Evolutionary conservation across 225 moss, liverwort and hornwort genomes (phyloP).

Genomic region (Anthoceros angustus): DNA sequence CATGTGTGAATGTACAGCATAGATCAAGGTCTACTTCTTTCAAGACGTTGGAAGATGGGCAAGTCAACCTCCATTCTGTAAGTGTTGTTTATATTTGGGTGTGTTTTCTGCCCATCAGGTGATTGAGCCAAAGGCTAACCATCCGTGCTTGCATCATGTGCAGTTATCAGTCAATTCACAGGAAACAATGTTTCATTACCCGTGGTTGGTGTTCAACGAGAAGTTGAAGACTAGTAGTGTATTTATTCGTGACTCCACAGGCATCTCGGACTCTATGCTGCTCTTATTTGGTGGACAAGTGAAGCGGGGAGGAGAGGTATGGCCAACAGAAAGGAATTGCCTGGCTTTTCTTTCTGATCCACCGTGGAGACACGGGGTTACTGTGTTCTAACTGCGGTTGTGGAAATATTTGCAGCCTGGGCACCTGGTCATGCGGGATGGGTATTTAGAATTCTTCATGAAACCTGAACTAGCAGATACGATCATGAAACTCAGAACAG

Average conservation of each 20-base stretch:
- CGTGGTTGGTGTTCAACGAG: slow-evolving; percentile 92
- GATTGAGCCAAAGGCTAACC: too few relatives aligned
- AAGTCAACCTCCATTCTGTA: slow-evolving; percentile 56
- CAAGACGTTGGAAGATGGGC: slow-evolving; percentile 97
- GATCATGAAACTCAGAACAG: slow-evolving; percentile 68
- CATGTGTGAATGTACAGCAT: not conserved
- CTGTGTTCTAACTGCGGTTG: slow-evolving; percentile 14
- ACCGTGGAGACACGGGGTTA: too few relatives aligned
- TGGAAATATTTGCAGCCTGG: slow-evolving; percentile 56
- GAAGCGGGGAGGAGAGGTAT: not conserved
- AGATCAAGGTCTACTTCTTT: slow-evolving; percentile 44
- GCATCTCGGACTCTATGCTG: slow-evolving; percentile 69
- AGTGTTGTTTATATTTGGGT: not conserved
- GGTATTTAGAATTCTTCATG: slow-evolving; percentile 85
- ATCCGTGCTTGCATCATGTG: too few relatives aligned
- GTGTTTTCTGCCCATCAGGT: not conserved
- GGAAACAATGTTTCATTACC: slow-evolving; percentile 45
- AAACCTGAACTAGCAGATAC: slow-evolving; percentile 52
- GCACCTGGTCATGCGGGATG: slow-evolving; percentile 77
- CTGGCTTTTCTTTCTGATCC: too few relatives aligned
- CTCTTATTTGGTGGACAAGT: slow-evolving; percentile 89
- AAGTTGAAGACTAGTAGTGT: slow-evolving; percentile 92
- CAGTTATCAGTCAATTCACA: slow-evolving; percentile 77
- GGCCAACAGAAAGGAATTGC: not conserved
- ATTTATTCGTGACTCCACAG: slow-evolving; percentile 83